Percentiles rank a stretch among this genome's conserved stretches.
Conservation (phyloP, 1,284 basidiomycete species). For the Sphaerobolus stellatus region DNA sequence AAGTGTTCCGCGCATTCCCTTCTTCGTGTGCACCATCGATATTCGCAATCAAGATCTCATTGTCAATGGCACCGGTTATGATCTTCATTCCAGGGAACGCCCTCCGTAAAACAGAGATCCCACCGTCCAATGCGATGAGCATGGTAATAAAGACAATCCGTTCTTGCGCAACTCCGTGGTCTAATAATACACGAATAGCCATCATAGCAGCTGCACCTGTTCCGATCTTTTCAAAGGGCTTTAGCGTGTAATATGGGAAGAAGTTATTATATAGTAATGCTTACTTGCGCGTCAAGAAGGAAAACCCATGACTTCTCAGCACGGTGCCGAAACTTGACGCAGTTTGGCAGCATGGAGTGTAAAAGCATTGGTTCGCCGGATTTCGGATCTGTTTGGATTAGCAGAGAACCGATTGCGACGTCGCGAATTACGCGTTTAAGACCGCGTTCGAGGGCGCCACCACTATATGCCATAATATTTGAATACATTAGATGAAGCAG, state of each 20-base stretch:
- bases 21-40: slow-evolving; percentile 42
- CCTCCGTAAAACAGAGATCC: slow-evolving; percentile 71
- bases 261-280: slow-evolving; percentile 7
- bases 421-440: slow-evolving; percentile 86
- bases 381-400: slow-evolving; percentile 85
- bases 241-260: background rate
- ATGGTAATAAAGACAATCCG: slow-evolving; percentile 88
- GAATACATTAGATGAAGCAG: background rate
- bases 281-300: slow-evolving; percentile 87
- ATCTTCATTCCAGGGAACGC: slow-evolving; percentile 84
- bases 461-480: slow-evolving; percentile 43
- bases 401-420: slow-evolving; percentile 82
- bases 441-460: slow-evolving; percentile 89
- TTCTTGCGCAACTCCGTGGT: slow-evolving; percentile 87
- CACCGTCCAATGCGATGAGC: slow-evolving; percentile 80
- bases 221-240: slow-evolving; percentile 62
- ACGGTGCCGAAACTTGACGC: slow-evolving; percentile 60
- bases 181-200: slow-evolving; percentile 92
- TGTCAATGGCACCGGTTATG: slow-evolving; percentile 81
- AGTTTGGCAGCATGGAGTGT: slow-evolving; percentile 75
- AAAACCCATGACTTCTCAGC: slow-evolving; percentile 81
- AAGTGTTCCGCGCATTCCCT: slow-evolving; percentile 55
- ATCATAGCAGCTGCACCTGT: slow-evolving; percentile 95
- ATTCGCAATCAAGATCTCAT: slow-evolving; percentile 70
- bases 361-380: slow-evolving; percentile 90